Evolutionary conservation across 306 rosid genomes (phyloP).

Genomic region (Gastrolobium villosum): DNA sequence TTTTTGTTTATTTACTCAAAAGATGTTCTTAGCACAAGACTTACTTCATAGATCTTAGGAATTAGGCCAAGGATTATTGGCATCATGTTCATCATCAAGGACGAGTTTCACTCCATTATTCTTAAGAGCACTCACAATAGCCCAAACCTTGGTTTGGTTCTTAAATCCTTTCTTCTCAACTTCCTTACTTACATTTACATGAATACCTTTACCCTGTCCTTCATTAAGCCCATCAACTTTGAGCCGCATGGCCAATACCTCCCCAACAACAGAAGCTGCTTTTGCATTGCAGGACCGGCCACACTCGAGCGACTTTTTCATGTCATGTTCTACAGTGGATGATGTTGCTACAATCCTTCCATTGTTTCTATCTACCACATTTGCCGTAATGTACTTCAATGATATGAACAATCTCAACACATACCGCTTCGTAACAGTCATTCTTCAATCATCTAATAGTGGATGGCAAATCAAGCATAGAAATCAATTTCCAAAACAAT

Average conservation of each 20-base stretch:
- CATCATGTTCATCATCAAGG: conserved; percentile 65
- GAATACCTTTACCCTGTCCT: conserved; percentile 90
- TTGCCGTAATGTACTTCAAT: conserved; percentile 87
- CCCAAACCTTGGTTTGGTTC: conserved; percentile 89
- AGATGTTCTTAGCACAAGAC: conserved; percentile 13
- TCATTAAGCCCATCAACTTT: conserved; percentile 83
- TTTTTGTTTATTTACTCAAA: neutral
- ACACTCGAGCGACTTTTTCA: conserved; percentile 86
- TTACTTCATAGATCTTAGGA: conserved; percentile 26
- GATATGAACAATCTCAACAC: conserved; percentile 91
- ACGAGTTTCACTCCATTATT: conserved; percentile 75
- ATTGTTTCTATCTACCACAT: conserved; percentile 83
- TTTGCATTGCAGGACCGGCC: conserved; percentile 90
- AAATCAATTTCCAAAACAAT: conserved; percentile 21
- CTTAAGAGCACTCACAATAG: conserved; percentile 81
- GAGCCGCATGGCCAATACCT: conserved; percentile 88
- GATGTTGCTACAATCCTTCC: conserved; percentile 81
- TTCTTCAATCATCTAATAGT: conserved; percentile 52
- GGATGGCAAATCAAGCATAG: neutral
- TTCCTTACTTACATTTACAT: conserved; percentile 75
- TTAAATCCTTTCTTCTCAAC: conserved; percentile 85
- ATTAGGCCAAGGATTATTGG: conserved; percentile 45
- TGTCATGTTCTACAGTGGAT: conserved; percentile 78
- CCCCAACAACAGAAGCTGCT: conserved; percentile 88
- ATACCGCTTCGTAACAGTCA: conserved; percentile 78